Base-by-base conservation (phyloP, 768 basidiomycete species). In the Lactarius hengduanensis region DNA sequence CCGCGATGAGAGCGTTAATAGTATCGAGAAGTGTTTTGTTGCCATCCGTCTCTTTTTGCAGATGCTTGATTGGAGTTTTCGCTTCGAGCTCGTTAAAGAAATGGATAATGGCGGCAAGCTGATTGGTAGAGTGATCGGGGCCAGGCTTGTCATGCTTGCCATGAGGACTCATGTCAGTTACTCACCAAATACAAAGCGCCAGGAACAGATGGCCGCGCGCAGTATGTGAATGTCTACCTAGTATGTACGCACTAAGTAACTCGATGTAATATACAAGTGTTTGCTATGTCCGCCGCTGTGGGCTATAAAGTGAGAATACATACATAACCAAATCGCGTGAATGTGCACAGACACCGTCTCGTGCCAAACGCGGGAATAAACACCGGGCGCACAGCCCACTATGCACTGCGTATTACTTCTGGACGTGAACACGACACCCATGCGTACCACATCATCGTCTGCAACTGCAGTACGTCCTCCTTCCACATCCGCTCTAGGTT, bases 391-490 rank as follows among this genome's bases (percentile, higher is more conserved):
- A 34, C 43, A 28, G 34, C 36, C 38, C 38, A 41, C 53, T 62
- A 62, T 18, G 58, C 38, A 30, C 36, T 34, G 22, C 43, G 22
- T 20, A 28, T 58, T 38, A 45, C 58, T 60, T 54, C 41, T 54
- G 54, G 54, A 16, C 78, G 80, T 64, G 74, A 74, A 70, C 89
- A 89, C 47, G 89, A 88, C 71, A 90, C 77, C 93, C 93, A 95
- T 26, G 91, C 89, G 73, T 91, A 96, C 90, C 94, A 94, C 85
- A 97, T 89, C 86, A 93, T 94, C 62, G 88, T 91, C 64, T 89
- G 82, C 67, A 97, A 80, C 77, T 96, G 93, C 70, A 98, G 80
- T 6, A 96, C 91, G 73, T 98, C 95, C 74, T 94, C 90, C 77
- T 96, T 95, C 94, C 95, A 96, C 54, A 83, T 88, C 80, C 86